Evolutionary conservation across 2,329 filamentous ascomycete genomes (phyloP).

Genomic region (Xylariaceae sp.): DNA sequence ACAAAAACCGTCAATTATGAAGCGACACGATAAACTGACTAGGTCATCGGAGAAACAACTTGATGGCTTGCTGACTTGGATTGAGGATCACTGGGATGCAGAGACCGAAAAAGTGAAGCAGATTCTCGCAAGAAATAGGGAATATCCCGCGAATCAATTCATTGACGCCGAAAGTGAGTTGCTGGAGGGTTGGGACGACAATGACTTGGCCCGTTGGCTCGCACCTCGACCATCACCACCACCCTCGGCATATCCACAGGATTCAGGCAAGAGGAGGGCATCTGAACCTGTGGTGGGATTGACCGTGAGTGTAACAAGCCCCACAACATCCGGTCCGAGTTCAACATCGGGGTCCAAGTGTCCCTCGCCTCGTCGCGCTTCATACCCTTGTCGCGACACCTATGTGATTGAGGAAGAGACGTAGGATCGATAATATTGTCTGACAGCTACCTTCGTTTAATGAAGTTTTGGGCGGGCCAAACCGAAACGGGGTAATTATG

Average conservation of each 20-base stretch:
- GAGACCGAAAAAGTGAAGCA: slow-evolving; percentile 23
- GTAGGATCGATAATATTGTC: background rate
- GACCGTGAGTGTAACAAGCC: slow-evolving; percentile 2
- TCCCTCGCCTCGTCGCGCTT: slow-evolving; percentile 2
- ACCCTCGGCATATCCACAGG: background rate
- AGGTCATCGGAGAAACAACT: slow-evolving; percentile 28
- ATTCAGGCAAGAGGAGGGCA: slow-evolving; percentile 10
- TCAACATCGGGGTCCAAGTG: background rate
- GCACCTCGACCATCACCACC: slow-evolving; percentile 10
- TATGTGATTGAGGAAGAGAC: slow-evolving; percentile 20
- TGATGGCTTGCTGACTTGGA: slow-evolving; percentile 23
- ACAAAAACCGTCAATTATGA: slow-evolving; percentile 14
- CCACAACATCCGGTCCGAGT: background rate
- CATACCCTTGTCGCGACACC: slow-evolving; percentile 6
- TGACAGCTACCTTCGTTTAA: background rate
- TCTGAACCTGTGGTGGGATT: slow-evolving; percentile 6
- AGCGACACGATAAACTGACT: slow-evolving; percentile 19
- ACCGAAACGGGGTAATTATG: background rate
- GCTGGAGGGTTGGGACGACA: slow-evolving; percentile 29
- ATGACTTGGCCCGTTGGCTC: slow-evolving; percentile 24
- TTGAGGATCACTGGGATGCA: slow-evolving; percentile 26
- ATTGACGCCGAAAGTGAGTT: slow-evolving; percentile 27
- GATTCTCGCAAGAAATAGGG: slow-evolving; percentile 25
- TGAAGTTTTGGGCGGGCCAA: background rate
- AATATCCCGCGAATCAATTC: slow-evolving; percentile 16